Evolutionary conservation across 169 alveolate genomes (phyloP).

Genomic region (Babesia sp.): DNA sequence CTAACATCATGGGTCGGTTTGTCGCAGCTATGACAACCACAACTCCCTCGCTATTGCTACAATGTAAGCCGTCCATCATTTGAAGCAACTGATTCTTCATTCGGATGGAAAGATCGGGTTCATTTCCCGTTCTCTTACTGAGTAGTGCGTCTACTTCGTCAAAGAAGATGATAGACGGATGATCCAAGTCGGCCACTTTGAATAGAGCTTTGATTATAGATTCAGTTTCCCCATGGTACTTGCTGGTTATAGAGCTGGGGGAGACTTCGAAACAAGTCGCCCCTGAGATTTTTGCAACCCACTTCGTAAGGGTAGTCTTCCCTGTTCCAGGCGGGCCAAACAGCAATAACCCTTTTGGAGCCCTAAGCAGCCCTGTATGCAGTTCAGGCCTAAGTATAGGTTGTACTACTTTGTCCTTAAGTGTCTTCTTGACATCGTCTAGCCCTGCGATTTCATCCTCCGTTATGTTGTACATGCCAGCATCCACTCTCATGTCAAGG

Average conservation of each 20-base stretch:
- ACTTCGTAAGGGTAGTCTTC: constrained; percentile 86
- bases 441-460: constrained; percentile 76
- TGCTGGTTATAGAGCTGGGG: constrained; percentile 90
- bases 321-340: constrained; percentile 91
- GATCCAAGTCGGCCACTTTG: constrained; percentile 85
- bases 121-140: constrained; percentile 85
- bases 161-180: constrained; percentile 90
- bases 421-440: constrained; percentile 71
- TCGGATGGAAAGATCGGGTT: constrained; percentile 88
- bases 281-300: constrained; percentile 90
- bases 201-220: constrained; percentile 88
- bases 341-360: constrained; percentile 84
- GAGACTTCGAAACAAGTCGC: constrained; percentile 90
- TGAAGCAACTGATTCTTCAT: constrained; percentile 91
- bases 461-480: constrained; percentile 36
- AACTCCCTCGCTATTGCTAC: constrained; percentile 74
- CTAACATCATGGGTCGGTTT: constrained; percentile 92
- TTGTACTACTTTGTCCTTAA: constrained; percentile 82
- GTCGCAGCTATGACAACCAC: constrained; percentile 92
- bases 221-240: constrained; percentile 93
- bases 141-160: constrained; percentile 93
- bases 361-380: constrained; percentile 84
- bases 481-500: constrained; percentile 53
- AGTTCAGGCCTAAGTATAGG: constrained; percentile 84
- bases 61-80: constrained; percentile 91